Base-by-base conservation (phyloP, 2,329 filamentous ascomycete genomes). In the Aspergillus amoenus region DNA sequence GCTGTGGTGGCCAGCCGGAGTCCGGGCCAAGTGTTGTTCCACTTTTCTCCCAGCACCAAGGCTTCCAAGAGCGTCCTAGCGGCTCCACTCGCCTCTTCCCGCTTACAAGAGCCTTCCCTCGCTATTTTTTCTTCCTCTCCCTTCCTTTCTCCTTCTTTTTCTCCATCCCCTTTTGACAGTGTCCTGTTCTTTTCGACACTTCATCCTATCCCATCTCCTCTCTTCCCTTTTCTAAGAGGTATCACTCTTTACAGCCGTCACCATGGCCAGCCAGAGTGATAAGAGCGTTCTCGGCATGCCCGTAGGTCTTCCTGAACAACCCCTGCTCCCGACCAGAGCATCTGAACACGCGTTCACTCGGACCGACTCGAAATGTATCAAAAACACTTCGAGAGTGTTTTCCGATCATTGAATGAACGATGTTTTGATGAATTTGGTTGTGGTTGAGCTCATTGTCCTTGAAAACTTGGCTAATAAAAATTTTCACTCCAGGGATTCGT, bases 401-500 rank as follows among this genome's bases (percentile, higher is more conserved):
- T 11, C 5, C n/a, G 27, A 57, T 47, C 17, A 21, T 18, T 21
- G 32, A 37, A 45, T 34, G 11, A 22, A 24, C 24, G 6, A 6
- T 37, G n/a, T 22, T 30, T 32, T 18, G 47, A 57, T 37, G 43
- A 15, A 59, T 60, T 53, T 30, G 34, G 37, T 42, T 42, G 47
- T 40, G 57, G 34, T 42, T 22, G 45, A 24, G 48, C 9, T 22
- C 32, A 30, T 57, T 39, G 13, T 43, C 32, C 3, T 22, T 17
- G 32, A 44, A 61, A 56, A 47, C 17, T 24, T 52, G 22, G 66
- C 74, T 76, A 64, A 75, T 64, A 55, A 63, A 63, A 64, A 62
- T 61, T 68, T 65, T 65, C 61, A 61, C 27, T 6, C n/a, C 62
- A 95, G 88, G 90, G 91, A 79, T 97, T 97, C 86, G 76, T 97